Evolutionary conservation across 768 basidiomycete species (phyloP).

Genomic region (Phylloporus sp.): DNA sequence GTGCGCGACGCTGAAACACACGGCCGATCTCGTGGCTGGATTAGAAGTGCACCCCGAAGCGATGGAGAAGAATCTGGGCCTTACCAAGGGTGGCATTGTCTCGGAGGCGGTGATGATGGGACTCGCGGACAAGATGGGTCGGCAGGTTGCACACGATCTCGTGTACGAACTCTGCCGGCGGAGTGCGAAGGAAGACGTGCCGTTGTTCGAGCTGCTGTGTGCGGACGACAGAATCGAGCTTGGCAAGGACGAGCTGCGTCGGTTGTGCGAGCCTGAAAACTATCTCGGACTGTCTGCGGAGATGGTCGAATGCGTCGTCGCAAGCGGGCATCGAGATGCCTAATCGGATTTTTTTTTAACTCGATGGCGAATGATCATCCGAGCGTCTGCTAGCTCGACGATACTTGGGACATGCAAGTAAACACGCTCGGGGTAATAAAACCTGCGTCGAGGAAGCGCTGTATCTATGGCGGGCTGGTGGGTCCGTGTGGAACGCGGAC

Average conservation of each 20-base stretch:
- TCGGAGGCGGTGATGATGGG: slow-evolving; percentile 48
- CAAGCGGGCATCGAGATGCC: not conserved
- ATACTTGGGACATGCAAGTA: not conserved
- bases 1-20: slow-evolving; percentile 37
- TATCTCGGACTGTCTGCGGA: slow-evolving; percentile 35
- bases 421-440: not conserved
- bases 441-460: not conserved
- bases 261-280: slow-evolving; percentile 35
- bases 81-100: slow-evolving; percentile 38
- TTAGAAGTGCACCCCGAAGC: slow-evolving; percentile 37
- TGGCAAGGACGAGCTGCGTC: slow-evolving; percentile 23
- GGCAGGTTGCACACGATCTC: slow-evolving; percentile 42
- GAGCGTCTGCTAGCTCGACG: not conserved
- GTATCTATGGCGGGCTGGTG: not conserved
- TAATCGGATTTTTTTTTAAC: slow-evolving; percentile 4
- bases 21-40: slow-evolving; percentile 32
- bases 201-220: slow-evolving; percentile 32
- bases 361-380: slow-evolving; percentile 3
- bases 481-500: not conserved
- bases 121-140: slow-evolving; percentile 38
- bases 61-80: slow-evolving; percentile 37
- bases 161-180: slow-evolving; percentile 39
- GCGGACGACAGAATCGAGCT: slow-evolving; percentile 30
- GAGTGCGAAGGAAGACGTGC: slow-evolving; percentile 23
- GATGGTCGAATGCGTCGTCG: slow-evolving; percentile 23